Evolutionary conservation across 805 yeast species (phyloP), one percentile per base, ranked within the genome.

Genomic region (Nakazawaea anatomiae): DNA sequence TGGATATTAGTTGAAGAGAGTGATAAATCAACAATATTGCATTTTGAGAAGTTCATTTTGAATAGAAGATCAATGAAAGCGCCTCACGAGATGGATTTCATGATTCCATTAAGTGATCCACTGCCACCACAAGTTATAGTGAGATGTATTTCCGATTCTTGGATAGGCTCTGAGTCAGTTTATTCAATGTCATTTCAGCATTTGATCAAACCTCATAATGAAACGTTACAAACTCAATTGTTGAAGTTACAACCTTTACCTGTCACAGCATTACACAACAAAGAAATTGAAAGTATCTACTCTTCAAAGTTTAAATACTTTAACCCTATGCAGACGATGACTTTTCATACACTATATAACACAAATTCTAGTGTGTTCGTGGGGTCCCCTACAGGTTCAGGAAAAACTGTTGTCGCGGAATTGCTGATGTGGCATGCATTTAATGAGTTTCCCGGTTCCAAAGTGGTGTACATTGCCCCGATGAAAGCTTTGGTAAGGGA

Each of bases 311-410:
- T 94, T 72, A 79, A 79, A 51, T 92, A 87, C 67, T 94, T 94
- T 76, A 94, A 94, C 63, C 98, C 99, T 4, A 91, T 94, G 97
- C 99, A 94, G 68, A 92, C 98, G 0, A 92, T 92, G 98, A 79
- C 86, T 0, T 94, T 94, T 70, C 96, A 91, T 62, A 80, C 96
- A 0, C 68, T 94, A 44, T 94, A 91, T 69, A 83, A 94, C 65
- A 70, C 85, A 1, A 80, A 86, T 55, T 77, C 85, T 1, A 87
- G 87, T 63, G 91, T 86, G 0, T 87, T 94, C 65, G 88, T 94
- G 43, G 99, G 99, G 8, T 90, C 98, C 0, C 99, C 99, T 3
- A 94, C 99, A 2, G 99, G 99, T 28, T 92, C 97, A 0, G 99
- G 99, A 58, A 94, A 94, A 66, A 94, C 99, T 0, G 86, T 94